These are phyloP conservation scores for Pythium dissotocum DNA, from an alignment of 352 stramenopile genomes.

Conservation along the genomic window DNA sequence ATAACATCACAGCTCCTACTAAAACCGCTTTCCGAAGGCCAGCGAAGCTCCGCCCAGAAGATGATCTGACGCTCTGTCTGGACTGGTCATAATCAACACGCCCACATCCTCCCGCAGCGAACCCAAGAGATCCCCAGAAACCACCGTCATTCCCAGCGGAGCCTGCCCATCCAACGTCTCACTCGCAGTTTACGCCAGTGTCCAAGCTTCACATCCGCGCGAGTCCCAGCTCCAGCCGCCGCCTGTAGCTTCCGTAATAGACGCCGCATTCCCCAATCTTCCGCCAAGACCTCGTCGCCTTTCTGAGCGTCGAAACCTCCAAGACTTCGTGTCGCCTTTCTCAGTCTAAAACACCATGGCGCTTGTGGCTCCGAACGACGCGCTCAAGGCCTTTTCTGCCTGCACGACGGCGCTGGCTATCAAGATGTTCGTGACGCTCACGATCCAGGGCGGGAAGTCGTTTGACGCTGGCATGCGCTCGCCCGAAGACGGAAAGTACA, in stretches of 20 bases:
- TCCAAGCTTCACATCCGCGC: neutral
- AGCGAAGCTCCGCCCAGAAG: neutral
- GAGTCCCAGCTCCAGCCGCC: neutral
- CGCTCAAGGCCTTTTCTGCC: slow-evolving; percentile 23
- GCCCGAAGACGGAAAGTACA: slow-evolving; percentile 36
- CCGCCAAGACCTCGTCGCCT: neutral
- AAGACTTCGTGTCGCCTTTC: too few relatives aligned
- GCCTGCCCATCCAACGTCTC: neutral
- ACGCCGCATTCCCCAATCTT: too few relatives aligned
- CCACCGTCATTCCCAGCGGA: neutral
- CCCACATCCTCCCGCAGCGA: too few relatives aligned
- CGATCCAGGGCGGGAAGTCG: slow-evolving; percentile 39
- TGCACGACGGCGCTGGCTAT: slow-evolving; percentile 21
- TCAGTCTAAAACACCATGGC: too few relatives aligned
- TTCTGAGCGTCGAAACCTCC: too few relatives aligned
- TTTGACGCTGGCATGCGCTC: slow-evolving; percentile 35
- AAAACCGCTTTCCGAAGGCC: neutral
- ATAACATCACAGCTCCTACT: too few relatives aligned
- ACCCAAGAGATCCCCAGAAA: neutral
- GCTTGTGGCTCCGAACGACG: slow-evolving; percentile 10
- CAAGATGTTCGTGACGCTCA: slow-evolving; percentile 29
- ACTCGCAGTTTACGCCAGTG: neutral
- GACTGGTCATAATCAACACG: neutral
- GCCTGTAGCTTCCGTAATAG: neutral
- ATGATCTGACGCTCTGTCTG: neutral